Percentiles rank a stretch among this genome's conserved stretches.
Evolutionary conservation across 768 basidiomycete genomes (phyloP).

Genomic region (Pholiota microspora): DNA sequence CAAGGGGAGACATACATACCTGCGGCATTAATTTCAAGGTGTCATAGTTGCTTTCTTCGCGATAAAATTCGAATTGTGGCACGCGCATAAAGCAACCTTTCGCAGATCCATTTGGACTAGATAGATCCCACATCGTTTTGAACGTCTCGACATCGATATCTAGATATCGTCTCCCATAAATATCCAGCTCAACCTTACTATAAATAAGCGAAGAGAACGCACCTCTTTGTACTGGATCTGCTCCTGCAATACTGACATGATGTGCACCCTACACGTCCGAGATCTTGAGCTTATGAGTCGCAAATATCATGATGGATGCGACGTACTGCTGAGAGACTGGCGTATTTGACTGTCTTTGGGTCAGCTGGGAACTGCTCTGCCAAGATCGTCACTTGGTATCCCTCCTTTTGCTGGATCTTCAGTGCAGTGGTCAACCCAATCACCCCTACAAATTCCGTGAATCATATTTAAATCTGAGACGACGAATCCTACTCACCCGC

Average conservation of each 20-base stretch:
- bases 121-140: slow-evolving; percentile 59
- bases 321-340: slow-evolving; percentile 70
- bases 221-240: slow-evolving; percentile 50
- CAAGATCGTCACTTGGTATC: slow-evolving; percentile 50
- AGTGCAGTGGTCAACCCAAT: slow-evolving; percentile 65
- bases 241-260: slow-evolving; percentile 54
- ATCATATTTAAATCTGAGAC: not conserved
- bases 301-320: not conserved
- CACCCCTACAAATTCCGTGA: slow-evolving; percentile 40
- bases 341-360: slow-evolving; percentile 50
- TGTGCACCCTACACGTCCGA: slow-evolving; percentile 54
- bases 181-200: not conserved
- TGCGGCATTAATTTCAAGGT: slow-evolving; percentile 19
- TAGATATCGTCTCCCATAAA: not conserved
- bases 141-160: slow-evolving; percentile 67
- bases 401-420: slow-evolving; percentile 52
- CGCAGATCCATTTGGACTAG: slow-evolving; percentile 42
- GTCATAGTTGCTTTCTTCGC: slow-evolving; percentile 14
- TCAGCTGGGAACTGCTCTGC: slow-evolving; percentile 22
- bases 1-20: slow-evolving; percentile 6
- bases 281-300: not conserved
- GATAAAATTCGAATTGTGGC: slow-evolving; percentile 46
- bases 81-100: slow-evolving; percentile 56
- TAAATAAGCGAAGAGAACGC: not conserved
- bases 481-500: slow-evolving; percentile 6